Base-by-base conservation (phyloP, 2,329 filamentous ascomycete species). In the Diaporthe sp. region DNA sequence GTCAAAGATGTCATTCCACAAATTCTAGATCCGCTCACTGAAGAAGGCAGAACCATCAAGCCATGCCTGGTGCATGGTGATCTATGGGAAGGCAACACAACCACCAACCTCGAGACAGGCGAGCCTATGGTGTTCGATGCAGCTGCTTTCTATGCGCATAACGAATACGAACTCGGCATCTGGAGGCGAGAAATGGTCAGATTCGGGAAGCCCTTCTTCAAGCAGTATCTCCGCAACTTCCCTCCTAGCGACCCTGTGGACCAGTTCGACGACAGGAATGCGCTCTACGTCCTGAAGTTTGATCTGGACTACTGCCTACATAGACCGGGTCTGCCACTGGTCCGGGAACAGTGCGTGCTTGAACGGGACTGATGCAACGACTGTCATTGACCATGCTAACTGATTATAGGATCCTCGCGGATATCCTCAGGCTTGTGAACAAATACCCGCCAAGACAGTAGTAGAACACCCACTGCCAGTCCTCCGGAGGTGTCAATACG, bases 211-310 rank as follows among this genome's bases (percentile, higher is more conserved):
- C 37, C 39, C 2, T 74, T 28, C 44, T 31, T 67, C n/a, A 12
- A 34, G 17, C 34, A 74, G n/a, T 76, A 76, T 28, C 58, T 76
- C 8, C 39, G 51, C 15, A 70, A 74, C 31, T 71, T 72, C 2
- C 46, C 69, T 42, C 17, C 58, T 8, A 70, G 65, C 34, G 65
- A 76, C n/a, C 74, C 72, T 12, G 67, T 57, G 15, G 74, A 73
- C 3, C 58, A 75, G 49, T 75, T 44, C 4, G 61, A 75, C 4
- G 74, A 75, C 34, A 62, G 74, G 15, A 75, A 75, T 44, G 44
- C 59, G 2, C 59, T 75, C 31, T 75, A 75, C 44, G 76, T 34
- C 10, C 15, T 65, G 61, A 65, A 65, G 19, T 65, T 65, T 15
- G 61, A 65, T 15, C 19, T 65, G 1, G 61, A 65, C 61, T 65